A percentile compares a stretch with the other conserved stretches of the same genome.
Evolutionary conservation across 306 rosid species (phyloP).

Genomic region (Prunus persica): Prunus_persica_NCBIv2 NC_034014.1:168501-169000

Average conservation of each 20-base stretch:
- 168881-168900: not conserved
- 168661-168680: conserved; percentile 37
- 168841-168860: conserved; percentile 1
- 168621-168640: conserved; percentile 36
- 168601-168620: conserved; percentile 35
- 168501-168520: conserved; percentile 32
- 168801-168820: not conserved
- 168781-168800: not conserved
- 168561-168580: conserved; percentile 48
- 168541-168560: conserved; percentile 44
- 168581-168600: conserved; percentile 30
- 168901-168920: conserved; percentile 43
- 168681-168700: conserved; percentile 10
- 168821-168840: not conserved
- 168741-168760: not conserved
- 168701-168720: not conserved
- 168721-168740: not conserved
- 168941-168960: conserved; percentile 43
- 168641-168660: conserved; percentile 38
- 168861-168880: not conserved
- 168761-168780: conserved; percentile 1
- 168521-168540: conserved; percentile 27
- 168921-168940: conserved; percentile 48
- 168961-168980: conserved; percentile 39
- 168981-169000: conserved; percentile 38